These are phyloP conservation scores for Fusarium marasasianum DNA, from an alignment of 2,329 filamentous ascomycete genomes.

Conservation along the genomic window DNA sequence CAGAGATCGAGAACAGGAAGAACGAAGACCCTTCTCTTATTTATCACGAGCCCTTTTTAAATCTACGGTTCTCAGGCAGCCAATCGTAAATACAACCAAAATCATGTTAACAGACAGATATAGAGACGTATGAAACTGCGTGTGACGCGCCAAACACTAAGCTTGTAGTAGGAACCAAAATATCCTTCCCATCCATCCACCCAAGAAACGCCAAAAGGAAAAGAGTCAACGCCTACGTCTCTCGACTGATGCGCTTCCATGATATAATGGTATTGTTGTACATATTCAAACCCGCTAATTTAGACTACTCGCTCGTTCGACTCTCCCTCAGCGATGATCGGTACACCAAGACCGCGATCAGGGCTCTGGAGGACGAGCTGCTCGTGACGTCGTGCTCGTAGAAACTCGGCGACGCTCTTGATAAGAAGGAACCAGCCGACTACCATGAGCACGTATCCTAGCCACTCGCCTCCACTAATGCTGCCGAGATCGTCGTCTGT, in stretches of 20 bases:
- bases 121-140: slow-evolving; percentile 38
- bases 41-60: neutral
- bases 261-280: slow-evolving; percentile 29
- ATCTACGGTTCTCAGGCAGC: neutral
- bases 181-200: slow-evolving; percentile 18
- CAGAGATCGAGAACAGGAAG: neutral
- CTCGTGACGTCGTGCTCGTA: slow-evolving; percentile 88
- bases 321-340: slow-evolving; percentile 89
- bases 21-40: neutral
- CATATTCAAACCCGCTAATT: slow-evolving; percentile 10
- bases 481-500: slow-evolving; percentile 56
- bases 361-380: slow-evolving; percentile 93
- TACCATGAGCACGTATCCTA: slow-evolving; percentile 94
- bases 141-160: slow-evolving; percentile 37
- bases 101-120: slow-evolving; percentile 22
- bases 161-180: slow-evolving; percentile 33
- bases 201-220: slow-evolving; percentile 31
- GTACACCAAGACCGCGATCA: slow-evolving; percentile 83
- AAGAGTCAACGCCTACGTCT: slow-evolving; percentile 24
- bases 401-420: slow-evolving; percentile 88
- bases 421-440: slow-evolving; percentile 98
- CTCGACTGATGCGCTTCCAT: slow-evolving; percentile 28
- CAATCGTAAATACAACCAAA: neutral
- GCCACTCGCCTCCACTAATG: slow-evolving; percentile 82
- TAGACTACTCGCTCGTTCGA: slow-evolving; percentile 79